Base-by-base conservation (phyloP, 192 early-diverging fungal species). In the Gigaspora rosea region DNA sequence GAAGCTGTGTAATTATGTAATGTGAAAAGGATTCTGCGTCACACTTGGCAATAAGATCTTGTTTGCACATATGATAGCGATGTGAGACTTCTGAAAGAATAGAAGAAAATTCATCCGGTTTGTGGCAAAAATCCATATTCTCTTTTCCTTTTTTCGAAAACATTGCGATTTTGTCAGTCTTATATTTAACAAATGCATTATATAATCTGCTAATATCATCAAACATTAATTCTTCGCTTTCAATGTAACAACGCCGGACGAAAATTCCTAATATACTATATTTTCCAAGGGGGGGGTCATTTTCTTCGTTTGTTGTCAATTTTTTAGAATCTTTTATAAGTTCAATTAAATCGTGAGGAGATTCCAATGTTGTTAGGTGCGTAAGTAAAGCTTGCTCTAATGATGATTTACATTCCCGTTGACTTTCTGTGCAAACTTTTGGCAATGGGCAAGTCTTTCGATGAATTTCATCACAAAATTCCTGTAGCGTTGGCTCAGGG, bases 1-100 rank as follows among this genome's bases (percentile, higher is more conserved):
- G 75, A 41, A 76, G 64, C 20, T 76, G 63, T 5, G 58, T 56
- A 22, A 76, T 76, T 36, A 76, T 20, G 67, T 76, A 76, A 10
- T 46, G 63, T 16, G 64, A 33, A 56, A 67, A 76, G 7, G 56
- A 59, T 46, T 67, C 63, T 7, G 75, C 75, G 20, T 76, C 75
- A 33, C 32, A 56, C 57, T 76, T 76, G 0, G 75, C 49, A 67
- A 67, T 67, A 56, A 56, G 12, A 56, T n/a, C 52, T 56, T 56
- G 35, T 20, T 64, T 64, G 20, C 32, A 27, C 63, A 41, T 65
- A 65, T 41, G 41, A 15, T 46, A 32, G 10, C 15, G 63, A 32
- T 46, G 63, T 8, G 63, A 9, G 32, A 65, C 18, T 56, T 41
- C 15, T 65, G 63, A 65, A 65, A 65, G 32, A 65, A 33, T 22